Evolutionary conservation across 495 filamentous ascomycete genomes (phyloP).

Genomic region (Letharia columbiana): DNA sequence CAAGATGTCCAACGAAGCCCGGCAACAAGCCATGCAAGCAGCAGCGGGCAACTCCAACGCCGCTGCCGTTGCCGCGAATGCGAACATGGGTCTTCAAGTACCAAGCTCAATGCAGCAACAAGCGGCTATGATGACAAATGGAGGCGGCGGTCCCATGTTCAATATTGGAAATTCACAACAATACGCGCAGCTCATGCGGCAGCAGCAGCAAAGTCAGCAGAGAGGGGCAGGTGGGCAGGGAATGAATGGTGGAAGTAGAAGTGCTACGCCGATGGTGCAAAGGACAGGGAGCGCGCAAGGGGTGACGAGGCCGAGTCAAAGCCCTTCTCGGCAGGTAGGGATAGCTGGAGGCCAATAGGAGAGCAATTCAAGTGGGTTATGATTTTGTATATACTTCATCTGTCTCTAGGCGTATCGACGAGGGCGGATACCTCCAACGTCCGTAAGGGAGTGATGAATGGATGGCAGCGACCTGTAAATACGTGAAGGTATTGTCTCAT

Average conservation of each 20-base stretch:
- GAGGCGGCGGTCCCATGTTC: conserved; percentile 29
- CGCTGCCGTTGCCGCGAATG: conserved; percentile 18
- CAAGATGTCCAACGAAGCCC: conserved; percentile 36
- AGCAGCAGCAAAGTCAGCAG: conserved; percentile 53
- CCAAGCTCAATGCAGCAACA: conserved; percentile 23
- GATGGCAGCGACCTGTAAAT: not conserved
- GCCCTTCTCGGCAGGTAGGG: conserved; percentile 37
- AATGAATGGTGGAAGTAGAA: conserved; percentile 37
- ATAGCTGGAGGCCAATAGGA: conserved; percentile 24
- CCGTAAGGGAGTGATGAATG: not conserved
- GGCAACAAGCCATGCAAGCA: conserved; percentile 56
- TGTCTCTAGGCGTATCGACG: not conserved
- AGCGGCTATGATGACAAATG: conserved; percentile 28
- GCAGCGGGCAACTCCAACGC: conserved; percentile 46
- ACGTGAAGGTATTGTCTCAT: not conserved
- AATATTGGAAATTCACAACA: conserved; percentile 42
- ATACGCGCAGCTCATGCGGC: conserved; percentile 65
- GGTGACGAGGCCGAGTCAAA: conserved; percentile 23
- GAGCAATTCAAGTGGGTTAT: not conserved
- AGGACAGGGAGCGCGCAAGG: conserved; percentile 25
- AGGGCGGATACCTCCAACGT: not conserved
- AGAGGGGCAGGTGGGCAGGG: conserved; percentile 35
- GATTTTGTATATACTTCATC: conserved; percentile 1
- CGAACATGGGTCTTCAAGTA: conserved; percentile 12
- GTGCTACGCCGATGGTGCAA: conserved; percentile 44